Conservation (phyloP, 2,329 filamentous ascomycete species). For the Periconia sp. region DNA sequence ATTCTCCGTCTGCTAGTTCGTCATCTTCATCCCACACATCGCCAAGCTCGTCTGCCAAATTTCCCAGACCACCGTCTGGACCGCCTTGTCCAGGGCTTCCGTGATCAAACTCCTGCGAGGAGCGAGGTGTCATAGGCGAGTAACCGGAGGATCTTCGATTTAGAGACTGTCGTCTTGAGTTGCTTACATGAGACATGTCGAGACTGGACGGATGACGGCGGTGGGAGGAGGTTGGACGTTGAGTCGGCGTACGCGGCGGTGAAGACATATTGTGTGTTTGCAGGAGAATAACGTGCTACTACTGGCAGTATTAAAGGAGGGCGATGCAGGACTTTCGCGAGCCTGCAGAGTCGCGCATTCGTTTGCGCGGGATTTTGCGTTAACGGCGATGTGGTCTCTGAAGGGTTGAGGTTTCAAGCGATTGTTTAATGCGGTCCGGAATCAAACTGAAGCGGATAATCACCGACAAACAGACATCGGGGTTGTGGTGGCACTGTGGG, state of each 20-base stretch:
- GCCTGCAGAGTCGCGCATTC: slow-evolving; percentile 6
- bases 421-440: background rate
- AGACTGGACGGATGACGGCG: slow-evolving; percentile 45
- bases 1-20: slow-evolving; percentile 52
- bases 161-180: slow-evolving; percentile 38
- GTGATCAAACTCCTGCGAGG: slow-evolving; percentile 44
- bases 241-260: slow-evolving; percentile 45
- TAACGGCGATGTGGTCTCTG: background rate
- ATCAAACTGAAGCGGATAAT: background rate
- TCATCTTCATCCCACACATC: slow-evolving; percentile 70
- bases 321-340: background rate
- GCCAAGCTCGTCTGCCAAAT: slow-evolving; percentile 78
- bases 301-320: background rate
- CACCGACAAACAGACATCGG: slow-evolving; percentile 2
- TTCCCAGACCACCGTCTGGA: slow-evolving; percentile 65
- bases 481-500: background rate
- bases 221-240: slow-evolving; percentile 40
- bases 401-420: background rate
- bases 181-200: slow-evolving; percentile 45
- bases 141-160: slow-evolving; percentile 49
- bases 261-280: slow-evolving; percentile 39
- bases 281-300: background rate
- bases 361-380: background rate
- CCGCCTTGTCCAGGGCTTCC: slow-evolving; percentile 39
- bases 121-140: slow-evolving; percentile 48